Percentiles rank a stretch among this genome's conserved stretches.
These are phyloP conservation scores for Euryodendron excelsum DNA, from an alignment of 148 eudicot species.

Conservation along the genomic window DNA sequence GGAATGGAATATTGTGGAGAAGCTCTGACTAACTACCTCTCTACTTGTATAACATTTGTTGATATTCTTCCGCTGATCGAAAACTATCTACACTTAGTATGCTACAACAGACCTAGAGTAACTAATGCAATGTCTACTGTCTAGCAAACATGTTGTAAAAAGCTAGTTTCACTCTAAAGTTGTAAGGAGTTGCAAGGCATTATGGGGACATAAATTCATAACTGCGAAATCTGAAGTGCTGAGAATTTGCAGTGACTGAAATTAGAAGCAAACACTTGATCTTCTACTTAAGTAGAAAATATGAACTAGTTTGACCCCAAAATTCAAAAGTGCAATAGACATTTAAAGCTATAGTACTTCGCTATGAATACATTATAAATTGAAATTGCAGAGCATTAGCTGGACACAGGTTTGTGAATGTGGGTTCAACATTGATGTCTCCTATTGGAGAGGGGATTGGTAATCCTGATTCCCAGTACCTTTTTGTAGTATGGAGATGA, in stretches of 20 bases:
- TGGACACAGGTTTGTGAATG: neutral
- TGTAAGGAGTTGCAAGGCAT: neutral
- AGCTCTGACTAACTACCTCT: neutral
- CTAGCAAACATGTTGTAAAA: too few relatives aligned
- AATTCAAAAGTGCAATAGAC: neutral
- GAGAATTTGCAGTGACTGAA: neutral
- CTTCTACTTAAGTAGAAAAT: neutral
- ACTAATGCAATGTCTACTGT: too few relatives aligned
- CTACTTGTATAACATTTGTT: neutral
- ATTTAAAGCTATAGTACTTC: neutral
- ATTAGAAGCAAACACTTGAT: neutral
- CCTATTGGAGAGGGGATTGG: neutral
- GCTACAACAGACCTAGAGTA: too few relatives aligned
- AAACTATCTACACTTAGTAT: too few relatives aligned
- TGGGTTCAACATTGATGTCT: neutral
- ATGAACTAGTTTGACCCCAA: neutral
- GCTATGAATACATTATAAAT: neutral
- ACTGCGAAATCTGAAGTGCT: neutral
- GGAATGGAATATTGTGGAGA: neutral
- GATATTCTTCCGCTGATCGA: neutral
- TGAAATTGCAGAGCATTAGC: neutral
- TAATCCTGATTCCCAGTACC: neutral
- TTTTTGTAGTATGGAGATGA: neutral
- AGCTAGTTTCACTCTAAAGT: neutral
- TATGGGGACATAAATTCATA: neutral